phyloP scores from a whole-genome alignment of 768 basidiomycete genomes.

The Leccinum variicolor region DNA sequence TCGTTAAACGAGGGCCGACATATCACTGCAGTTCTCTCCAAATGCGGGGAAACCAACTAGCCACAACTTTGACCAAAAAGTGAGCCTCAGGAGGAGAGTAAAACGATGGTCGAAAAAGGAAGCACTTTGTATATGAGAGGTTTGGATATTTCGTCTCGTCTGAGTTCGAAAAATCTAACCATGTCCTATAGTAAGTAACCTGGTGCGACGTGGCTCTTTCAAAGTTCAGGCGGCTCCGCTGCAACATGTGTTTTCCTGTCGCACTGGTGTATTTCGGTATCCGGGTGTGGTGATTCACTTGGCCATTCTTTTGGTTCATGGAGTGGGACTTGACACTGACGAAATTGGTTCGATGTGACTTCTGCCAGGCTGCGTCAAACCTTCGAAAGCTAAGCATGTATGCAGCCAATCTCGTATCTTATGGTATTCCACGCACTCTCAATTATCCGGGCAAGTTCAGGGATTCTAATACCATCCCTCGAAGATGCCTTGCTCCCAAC shows the following conservation, averaged over 20 bases:
- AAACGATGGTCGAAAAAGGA: too few relatives aligned
- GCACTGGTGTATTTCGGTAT: constrained; percentile 13
- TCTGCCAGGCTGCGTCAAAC: constrained; percentile 1
- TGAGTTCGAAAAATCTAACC: too few relatives aligned
- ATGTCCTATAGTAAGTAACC: too few relatives aligned
- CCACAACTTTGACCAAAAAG: too few relatives aligned
- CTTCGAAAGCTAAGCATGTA: constrained; percentile 9
- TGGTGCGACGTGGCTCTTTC: too few relatives aligned
- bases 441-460: constrained; percentile 15
- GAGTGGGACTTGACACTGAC: constrained; percentile 9
- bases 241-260: constrained; percentile 8
- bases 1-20: too few relatives aligned
- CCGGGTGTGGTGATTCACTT: background rate
- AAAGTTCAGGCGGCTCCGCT: too few relatives aligned
- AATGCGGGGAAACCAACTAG: too few relatives aligned
- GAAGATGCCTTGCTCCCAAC: constrained; percentile 14
- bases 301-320: constrained; percentile 1
- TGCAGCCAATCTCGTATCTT: constrained; percentile 12
- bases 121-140: too few relatives aligned
- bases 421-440: constrained; percentile 9
- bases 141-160: too few relatives aligned
- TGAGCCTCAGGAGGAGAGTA: too few relatives aligned
- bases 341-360: constrained; percentile 15
- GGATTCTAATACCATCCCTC: constrained; percentile 3
- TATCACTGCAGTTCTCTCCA: too few relatives aligned